Evolutionary conservation across 495 filamentous ascomycete species (phyloP), one percentile per base, ranked within the genome.

Genomic region (Aspergillus hancockii): DNA sequence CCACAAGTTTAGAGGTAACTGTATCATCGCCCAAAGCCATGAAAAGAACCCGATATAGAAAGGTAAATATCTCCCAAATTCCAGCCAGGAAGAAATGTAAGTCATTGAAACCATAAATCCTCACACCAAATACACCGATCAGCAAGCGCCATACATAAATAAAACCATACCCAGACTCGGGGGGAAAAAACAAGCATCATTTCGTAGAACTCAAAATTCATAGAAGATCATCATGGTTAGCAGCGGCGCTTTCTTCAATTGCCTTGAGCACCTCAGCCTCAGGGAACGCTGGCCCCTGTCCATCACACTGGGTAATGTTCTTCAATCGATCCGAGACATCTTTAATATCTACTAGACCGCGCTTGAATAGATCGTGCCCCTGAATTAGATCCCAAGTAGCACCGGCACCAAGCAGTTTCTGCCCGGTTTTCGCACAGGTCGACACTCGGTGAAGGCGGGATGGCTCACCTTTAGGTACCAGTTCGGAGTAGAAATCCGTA

Each of bases 371-470:
- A 21, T 89, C 85, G 74, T 97, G 92, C 22, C 72, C 79, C 69
- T 96, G 90, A 52, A 98, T 95, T 18, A 92, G 75, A 66, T 97
- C 93, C 93, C 94, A 97, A 3, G 92, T 90, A 0, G 90, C 90
- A 34, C 86, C 85, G 1, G 91, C 87, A 32, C 89, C 90, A 6
- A 97, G 79, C 38, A 97, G 77, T 21, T 83, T 81, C 72, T 93
- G 88, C n/a, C 90, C 90, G 3, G 79, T 89, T 36, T 80, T 75
- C 25, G 74, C 71, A 62, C 83, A 88, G 47, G 85, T 79, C 19
- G 86, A 83, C 57, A 93, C 83, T 38, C 90, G 81, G 75, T 96
- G 88, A 55, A 83, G 85, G 21, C 80, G 82, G 45, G 77, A 79
- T 61, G 55, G 61, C 30, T 63, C 60, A 19, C 69, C 70, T 14